Evolutionary conservation across 2,329 filamentous ascomycete genomes (phyloP).

Genomic region (Cytospora mali): DNA sequence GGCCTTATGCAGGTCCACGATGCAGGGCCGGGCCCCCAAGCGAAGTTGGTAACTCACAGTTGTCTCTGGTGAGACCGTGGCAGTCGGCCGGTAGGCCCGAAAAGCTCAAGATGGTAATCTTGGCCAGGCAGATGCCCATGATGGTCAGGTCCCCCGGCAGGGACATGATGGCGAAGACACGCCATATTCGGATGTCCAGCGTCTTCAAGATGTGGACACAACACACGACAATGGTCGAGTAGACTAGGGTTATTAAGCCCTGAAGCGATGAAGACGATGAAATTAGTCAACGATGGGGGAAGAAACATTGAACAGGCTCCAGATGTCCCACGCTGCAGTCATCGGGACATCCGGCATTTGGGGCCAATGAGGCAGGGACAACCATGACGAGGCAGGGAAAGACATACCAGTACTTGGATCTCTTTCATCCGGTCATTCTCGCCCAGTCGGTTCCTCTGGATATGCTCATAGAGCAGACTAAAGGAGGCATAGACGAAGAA

Average conservation of each 20-base stretch:
- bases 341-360: background rate
- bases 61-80: conserved; percentile 26
- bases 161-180: conserved; percentile 28
- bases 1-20: background rate
- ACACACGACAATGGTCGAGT: conserved; percentile 31
- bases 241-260: conserved; percentile 29
- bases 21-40: background rate
- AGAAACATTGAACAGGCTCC: background rate
- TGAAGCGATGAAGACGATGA: conserved; percentile 2
- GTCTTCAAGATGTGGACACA: conserved; percentile 30
- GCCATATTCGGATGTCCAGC: conserved; percentile 28
- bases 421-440: conserved; percentile 21
- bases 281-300: background rate
- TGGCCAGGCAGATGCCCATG: conserved; percentile 31
- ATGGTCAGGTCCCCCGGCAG: conserved; percentile 33
- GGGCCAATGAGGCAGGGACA: background rate
- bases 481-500: conserved; percentile 37
- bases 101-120: conserved; percentile 30
- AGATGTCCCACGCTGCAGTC: background rate
- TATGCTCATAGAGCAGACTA: conserved; percentile 21
- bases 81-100: conserved; percentile 29
- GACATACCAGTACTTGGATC: conserved; percentile 25
- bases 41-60: conserved; percentile 20
- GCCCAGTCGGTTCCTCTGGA: conserved; percentile 18
- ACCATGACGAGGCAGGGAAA: background rate